Conservation (phyloP, 805 yeast genomes). For the Yamadazyma scolyti region DNA sequence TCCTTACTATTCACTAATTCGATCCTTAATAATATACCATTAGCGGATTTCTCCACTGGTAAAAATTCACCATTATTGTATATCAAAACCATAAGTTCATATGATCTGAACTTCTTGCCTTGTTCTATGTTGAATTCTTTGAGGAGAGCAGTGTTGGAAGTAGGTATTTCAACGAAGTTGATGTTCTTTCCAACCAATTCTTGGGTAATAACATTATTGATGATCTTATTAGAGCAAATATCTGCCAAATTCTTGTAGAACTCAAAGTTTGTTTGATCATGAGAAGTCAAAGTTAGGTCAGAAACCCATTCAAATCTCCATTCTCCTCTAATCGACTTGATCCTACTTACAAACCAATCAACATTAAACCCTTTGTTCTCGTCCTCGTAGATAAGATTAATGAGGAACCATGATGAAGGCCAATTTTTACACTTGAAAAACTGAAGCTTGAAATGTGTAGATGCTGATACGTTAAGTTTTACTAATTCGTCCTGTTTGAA, state of each 20-base stretch:
- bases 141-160: slow-evolving; percentile 11
- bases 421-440: slow-evolving; percentile 50
- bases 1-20: slow-evolving; percentile 19
- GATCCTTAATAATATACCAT: slow-evolving; percentile 29
- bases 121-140: slow-evolving; percentile 12
- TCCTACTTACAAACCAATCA: slow-evolving; percentile 53
- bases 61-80: slow-evolving; percentile 8
- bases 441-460: slow-evolving; percentile 15
- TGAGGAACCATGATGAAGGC: slow-evolving; percentile 56
- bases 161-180: slow-evolving; percentile 24
- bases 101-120: background rate
- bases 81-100: slow-evolving; percentile 8
- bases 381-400: slow-evolving; percentile 35
- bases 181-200: slow-evolving; percentile 43
- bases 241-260: slow-evolving; percentile 39
- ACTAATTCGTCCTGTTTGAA: slow-evolving; percentile 46
- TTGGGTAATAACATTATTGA: slow-evolving; percentile 50
- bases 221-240: slow-evolving; percentile 43
- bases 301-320: slow-evolving; percentile 53
- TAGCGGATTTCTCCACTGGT: slow-evolving; percentile 25
- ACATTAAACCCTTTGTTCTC: slow-evolving; percentile 28
- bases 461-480: slow-evolving; percentile 24
- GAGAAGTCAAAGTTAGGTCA: slow-evolving; percentile 3
- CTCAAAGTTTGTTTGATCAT: slow-evolving; percentile 18
- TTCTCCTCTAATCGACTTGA: slow-evolving; percentile 47